Evolutionary conservation across 768 basidiomycete species (phyloP).

Genomic region (Psilocybe cubensis): DNA sequence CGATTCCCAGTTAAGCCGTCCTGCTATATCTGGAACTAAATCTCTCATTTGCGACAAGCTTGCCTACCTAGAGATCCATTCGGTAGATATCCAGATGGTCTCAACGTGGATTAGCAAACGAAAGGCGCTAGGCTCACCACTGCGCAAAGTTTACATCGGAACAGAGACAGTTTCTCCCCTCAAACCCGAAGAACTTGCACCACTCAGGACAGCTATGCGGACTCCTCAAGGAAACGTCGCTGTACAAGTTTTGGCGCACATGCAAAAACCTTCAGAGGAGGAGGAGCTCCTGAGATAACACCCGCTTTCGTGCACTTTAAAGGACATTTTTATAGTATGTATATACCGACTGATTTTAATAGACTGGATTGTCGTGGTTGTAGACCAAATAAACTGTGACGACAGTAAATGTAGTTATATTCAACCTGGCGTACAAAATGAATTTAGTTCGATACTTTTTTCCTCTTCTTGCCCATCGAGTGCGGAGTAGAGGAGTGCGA

Average conservation of each 20-base stretch:
- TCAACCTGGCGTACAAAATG: background rate
- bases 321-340: background rate
- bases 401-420: background rate
- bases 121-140: constrained; percentile 41
- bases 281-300: constrained; percentile 27
- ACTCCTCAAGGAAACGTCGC: background rate
- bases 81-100: constrained; percentile 33
- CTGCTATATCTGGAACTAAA: constrained; percentile 3
- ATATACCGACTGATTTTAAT: too few species aligned
- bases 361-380: too few species aligned
- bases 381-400: background rate
- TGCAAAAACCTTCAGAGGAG: constrained; percentile 52
- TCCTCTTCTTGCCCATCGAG: constrained; percentile 57
- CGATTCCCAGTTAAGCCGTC: constrained; percentile 31
- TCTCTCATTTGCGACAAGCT: constrained; percentile 47
- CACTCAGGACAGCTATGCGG: background rate
- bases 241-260: constrained; percentile 30
- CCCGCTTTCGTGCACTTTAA: background rate
- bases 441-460: constrained; percentile 39
- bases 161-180: constrained; percentile 28
- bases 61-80: constrained; percentile 49
- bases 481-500: constrained; percentile 23
- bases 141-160: constrained; percentile 52
- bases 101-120: constrained; percentile 40
- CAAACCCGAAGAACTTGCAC: constrained; percentile 19